phyloP scores from a whole-genome alignment of 805 yeast genomes.

The Pachysolen tannophilus region DNA sequence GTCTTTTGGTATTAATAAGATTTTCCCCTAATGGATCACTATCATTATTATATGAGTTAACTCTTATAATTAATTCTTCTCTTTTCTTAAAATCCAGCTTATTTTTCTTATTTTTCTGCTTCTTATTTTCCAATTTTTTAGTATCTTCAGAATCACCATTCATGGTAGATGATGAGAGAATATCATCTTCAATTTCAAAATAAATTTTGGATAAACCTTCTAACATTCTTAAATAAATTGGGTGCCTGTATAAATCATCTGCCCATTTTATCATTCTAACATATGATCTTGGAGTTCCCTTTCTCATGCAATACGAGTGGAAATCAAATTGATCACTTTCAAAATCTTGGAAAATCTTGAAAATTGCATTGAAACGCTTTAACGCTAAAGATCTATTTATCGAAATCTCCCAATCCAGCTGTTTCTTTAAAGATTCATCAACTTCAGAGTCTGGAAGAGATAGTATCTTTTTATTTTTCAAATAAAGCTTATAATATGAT shows the following conservation, averaged over 20 bases:
- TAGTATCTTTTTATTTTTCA: conserved; percentile 15
- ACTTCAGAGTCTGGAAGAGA: conserved; percentile 17
- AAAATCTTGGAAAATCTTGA: conserved; percentile 62
- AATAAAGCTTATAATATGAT: conserved; percentile 59
- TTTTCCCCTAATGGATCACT: conserved; percentile 54
- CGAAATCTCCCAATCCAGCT: conserved; percentile 33
- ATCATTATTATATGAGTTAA: conserved; percentile 35
- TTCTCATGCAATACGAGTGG: conserved; percentile 86
- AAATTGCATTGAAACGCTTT: conserved; percentile 65
- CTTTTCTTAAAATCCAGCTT: conserved; percentile 48
- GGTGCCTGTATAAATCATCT: conserved; percentile 59
- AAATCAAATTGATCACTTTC: conserved; percentile 86
- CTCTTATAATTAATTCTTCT: conserved; percentile 40
- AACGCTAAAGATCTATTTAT: conserved; percentile 63
- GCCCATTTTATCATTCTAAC: conserved; percentile 76
- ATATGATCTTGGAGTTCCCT: conserved; percentile 85
- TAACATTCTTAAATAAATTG: conserved; percentile 65
- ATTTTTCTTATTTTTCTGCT: conserved; percentile 43
- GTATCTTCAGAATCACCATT: background rate
- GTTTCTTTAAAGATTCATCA: conserved; percentile 24
- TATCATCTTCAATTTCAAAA: conserved; percentile 29
- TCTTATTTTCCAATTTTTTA: conserved; percentile 13
- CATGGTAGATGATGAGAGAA: conserved; percentile 10
- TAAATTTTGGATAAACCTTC: conserved; percentile 55
- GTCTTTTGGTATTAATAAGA: conserved; percentile 23